Evolutionary conservation across 192 early-diverging fungal genomes (phyloP), one percentile per base, ranked within the genome.

Genomic region (Dimargaris cristalligena): DNA sequence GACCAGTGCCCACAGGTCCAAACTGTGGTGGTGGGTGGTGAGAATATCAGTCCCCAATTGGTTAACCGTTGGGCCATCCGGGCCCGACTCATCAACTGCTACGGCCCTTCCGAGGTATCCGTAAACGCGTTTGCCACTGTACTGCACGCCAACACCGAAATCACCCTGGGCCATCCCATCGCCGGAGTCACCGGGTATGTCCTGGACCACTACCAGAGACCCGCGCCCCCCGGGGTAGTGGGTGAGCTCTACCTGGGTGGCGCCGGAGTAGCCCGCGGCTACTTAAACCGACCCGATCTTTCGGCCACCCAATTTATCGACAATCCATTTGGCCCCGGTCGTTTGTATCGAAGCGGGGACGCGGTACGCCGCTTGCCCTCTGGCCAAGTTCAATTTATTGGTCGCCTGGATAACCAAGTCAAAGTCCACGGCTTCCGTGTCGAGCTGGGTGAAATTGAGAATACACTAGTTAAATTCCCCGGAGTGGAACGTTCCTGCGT

Each of bases 351-450:
- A 32, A 59, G 67, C 16, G 71, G 71, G 14, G 71, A 73, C 30
- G 45, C 64, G 2, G 67, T 34, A 0, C 46, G 56, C 9, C 62
- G 59, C 34, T 60, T 68, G 6, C 65, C 62, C 41, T 59, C 63
- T 18, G 71, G 71, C 4, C 59, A 63, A 28, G 10, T 73, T 2
- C 51, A 58, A 0, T 65, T 34, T 33, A 11, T 78, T 0, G 71
- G 71, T 4, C 65, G 71, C 10, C 60, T 44, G 11, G 71, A 73
- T 22, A n/a, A 68, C 25, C 65, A 67, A 47, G 62, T 73, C 65
- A 71, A 71, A 54, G 64, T 73, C 13, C 59, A 65, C 25, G 71
- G 71, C 0, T 69, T 52, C 61, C 62, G 71, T 6, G 55, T 73
- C 4, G 67, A 73, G 38, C 58, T 66, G 4, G 62, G 59, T 3